A percentile compares a stretch with the other conserved stretches of the same genome.
Evolutionary conservation across 768 basidiomycete genomes (phyloP).

Genomic region (Amanita pseudoporphyria): DNA sequence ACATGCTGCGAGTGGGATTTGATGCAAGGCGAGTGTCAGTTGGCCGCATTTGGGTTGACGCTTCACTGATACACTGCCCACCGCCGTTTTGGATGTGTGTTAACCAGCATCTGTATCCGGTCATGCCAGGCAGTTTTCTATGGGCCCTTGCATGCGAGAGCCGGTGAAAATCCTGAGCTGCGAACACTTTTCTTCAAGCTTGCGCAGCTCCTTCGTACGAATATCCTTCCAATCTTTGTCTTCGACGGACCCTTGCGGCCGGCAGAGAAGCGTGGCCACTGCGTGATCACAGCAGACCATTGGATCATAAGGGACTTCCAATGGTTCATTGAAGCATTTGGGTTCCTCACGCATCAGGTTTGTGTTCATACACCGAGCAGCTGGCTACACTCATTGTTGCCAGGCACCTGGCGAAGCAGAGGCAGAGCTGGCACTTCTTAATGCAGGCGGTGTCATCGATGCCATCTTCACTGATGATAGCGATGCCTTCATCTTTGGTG

Average conservation of each 20-base stretch:
- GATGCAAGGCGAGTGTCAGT: too few relatives aligned
- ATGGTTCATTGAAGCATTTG: not conserved
- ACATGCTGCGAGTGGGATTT: too few relatives aligned
- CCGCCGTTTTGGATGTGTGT: too few relatives aligned
- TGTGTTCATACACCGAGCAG: too few relatives aligned
- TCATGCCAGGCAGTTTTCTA: not conserved
- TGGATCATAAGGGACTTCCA: not conserved
- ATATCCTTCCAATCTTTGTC: slow-evolving; percentile 82
- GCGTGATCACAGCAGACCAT: slow-evolving; percentile 13
- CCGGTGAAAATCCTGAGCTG: not conserved
- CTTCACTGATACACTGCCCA: too few relatives aligned
- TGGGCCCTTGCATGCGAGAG: not conserved
- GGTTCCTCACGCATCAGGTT: slow-evolving; percentile 15
- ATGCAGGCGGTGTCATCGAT: not conserved
- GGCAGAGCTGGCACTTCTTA: not conserved
- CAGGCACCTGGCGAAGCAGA: slow-evolving; percentile 5
- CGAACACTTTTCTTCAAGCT: not conserved
- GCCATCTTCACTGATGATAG: not conserved
- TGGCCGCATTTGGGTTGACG: too few relatives aligned
- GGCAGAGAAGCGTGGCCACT: slow-evolving; percentile 67
- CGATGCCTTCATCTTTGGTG: slow-evolving; percentile 1
- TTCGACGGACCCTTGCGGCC: slow-evolving; percentile 87
- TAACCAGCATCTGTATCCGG: too few relatives aligned
- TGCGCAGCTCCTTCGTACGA: slow-evolving; percentile 47
- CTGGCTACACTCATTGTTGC: too few relatives aligned